Base-by-base conservation (phyloP, 768 basidiomycete genomes). In the Boletus tomentosulus region DNA sequence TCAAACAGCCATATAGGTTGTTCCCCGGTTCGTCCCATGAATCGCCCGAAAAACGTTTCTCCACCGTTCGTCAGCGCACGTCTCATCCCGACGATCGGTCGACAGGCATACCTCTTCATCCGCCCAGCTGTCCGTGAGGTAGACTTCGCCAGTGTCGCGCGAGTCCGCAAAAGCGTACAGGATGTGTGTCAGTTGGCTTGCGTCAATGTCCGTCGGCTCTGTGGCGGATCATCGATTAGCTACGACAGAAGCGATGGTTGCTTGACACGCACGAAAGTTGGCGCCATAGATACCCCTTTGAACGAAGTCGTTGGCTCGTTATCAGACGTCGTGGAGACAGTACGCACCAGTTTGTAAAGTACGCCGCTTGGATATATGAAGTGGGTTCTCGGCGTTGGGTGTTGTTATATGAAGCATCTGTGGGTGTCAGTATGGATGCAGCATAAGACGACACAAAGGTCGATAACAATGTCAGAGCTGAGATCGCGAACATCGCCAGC, bases 151-250 rank as follows among this genome's bases (percentile, higher is more conserved):
- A 0, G 81, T 79, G 42, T 74, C 71, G 7, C 83, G 66, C 35
- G 85, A 79, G 66, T 92, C 88, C 44, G 86, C 89, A 64, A 93
- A 93, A 3, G 88, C 78, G 60, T 92, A 92, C 16, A 89, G 71
- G 61, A 92, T 81, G 74, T 89, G 89, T 6, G 88, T 90, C 58
- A 93, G 73, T 37, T 78, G 73, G 3, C 73, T 69, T 9, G 83
- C 67, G 43, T 76, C 75, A 52, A 89, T 82, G 54, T 86, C 79
- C 22, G 78, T 81, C 1, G 86, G 86, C 65, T 86, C 86, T 87
- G 63, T 27, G 58, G 25, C 31, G 28, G 41, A 39, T 59, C 50
- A 35, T 60, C 28, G 37, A 38, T 59, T 48, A 37, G 60, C 24
- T 37, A 48, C n/a, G 28, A 50, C 15, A 25, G 41, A 56, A 24